These are phyloP conservation scores for Musa acuminata DNA, from an alignment of 176 grass and related monocot genomes.

Conservation along the genomic window DNA sequence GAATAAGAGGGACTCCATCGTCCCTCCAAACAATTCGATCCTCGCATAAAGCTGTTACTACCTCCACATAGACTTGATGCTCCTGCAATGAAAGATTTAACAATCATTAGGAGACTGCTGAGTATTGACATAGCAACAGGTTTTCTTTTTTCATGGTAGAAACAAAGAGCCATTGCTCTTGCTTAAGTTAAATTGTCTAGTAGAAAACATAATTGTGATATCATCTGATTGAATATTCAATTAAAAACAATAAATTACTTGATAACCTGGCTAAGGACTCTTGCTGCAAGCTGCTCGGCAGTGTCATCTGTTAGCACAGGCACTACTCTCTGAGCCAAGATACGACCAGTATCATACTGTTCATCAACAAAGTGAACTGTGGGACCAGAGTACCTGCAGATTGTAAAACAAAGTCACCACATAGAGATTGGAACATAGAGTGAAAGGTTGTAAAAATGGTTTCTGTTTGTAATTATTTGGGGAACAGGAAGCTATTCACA, in stretches of 20 bases:
- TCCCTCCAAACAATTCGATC: slow-evolving; percentile 58
- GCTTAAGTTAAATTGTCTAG: no score
- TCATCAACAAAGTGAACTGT: slow-evolving; percentile 45
- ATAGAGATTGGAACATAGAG: slow-evolving; percentile 1
- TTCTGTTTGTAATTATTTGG: background rate
- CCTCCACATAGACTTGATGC: slow-evolving; percentile 71
- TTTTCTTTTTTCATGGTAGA: no score
- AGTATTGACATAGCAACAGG: background rate
- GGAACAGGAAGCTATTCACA: background rate
- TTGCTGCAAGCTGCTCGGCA: slow-evolving; percentile 27
- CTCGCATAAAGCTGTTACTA: slow-evolving; percentile 65
- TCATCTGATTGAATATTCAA: background rate
- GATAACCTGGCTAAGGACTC: slow-evolving; percentile 37
- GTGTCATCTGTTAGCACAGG: slow-evolving; percentile 37
- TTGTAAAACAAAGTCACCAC: background rate
- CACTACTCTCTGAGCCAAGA: slow-evolving; percentile 32
- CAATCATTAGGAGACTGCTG: background rate
- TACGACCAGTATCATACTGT: slow-evolving; percentile 31
- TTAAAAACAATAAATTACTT: background rate
- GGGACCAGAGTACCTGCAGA: slow-evolving; percentile 32
- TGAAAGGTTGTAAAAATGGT: background rate
- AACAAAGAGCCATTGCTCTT: no score
- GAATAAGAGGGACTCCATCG: slow-evolving; percentile 53
- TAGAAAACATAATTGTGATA: no score
- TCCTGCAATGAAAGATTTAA: slow-evolving; percentile 28